Base-by-base conservation (phyloP, 2,329 filamentous ascomycete species). In the Sclerotinia trifoliorum region DNA sequence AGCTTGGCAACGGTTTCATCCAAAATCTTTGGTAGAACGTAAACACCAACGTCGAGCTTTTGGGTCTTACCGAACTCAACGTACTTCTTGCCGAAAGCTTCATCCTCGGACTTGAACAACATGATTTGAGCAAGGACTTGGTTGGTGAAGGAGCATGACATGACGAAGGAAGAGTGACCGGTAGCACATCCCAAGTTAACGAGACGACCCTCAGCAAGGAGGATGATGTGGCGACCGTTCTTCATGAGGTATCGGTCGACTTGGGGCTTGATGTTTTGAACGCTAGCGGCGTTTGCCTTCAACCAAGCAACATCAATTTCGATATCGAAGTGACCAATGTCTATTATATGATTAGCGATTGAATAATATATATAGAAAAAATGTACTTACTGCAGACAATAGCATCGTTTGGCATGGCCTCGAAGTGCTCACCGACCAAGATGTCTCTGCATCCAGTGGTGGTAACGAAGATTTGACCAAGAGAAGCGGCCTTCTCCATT, bases 141-240 rank as follows among this genome's bases (percentile, higher is more conserved):
- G 91, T 99, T 99, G 88, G 94, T 96, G 91, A 99, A 99, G 73
- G 94, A 98, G 91, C 95, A 99, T 78, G 94, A 97, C 95, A 99
- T 98, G 86, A 99, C 95, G 83, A 99, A 99, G 65, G 94, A 98
- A 76, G 94, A 97, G 91, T 99, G 95, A 76, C 95, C 95, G 73
- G 95, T 99, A 80, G 95, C 95, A 83, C 95, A 99, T 83, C 95
- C 95, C 77, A 99, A 87, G 90, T 99, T 99, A 85, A 99, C 95
- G 74, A 99, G 91, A 86, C 95, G 94, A 77, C 95, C 95, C 86
- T 98, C 95, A 73, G 95, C 95, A 73, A 99, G 89, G 78, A 99
- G 93, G 83, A 99, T 96, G 87, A 99, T 94, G 88, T 98, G 90
- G 78, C 92, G 90, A 83, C 95, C 95, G 83, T 81, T 95, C 81